A percentile compares a stretch with the other conserved stretches of the same genome.
Conservation (phyloP, 306 rosid species). For the Vigna unguiculata region DNA sequence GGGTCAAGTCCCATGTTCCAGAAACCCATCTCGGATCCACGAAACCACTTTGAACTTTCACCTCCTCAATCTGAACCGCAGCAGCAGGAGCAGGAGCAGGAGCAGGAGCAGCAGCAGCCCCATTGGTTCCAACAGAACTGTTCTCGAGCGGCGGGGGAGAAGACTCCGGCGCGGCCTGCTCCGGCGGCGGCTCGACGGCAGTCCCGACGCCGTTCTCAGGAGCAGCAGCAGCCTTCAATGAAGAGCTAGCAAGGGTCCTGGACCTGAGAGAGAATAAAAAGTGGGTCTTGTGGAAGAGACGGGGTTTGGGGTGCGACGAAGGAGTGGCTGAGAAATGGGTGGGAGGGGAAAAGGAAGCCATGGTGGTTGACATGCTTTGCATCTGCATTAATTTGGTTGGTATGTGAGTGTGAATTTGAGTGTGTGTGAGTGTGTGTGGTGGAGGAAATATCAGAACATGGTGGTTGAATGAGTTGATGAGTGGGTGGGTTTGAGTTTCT, state of each 20-base stretch:
- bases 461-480: not conserved
- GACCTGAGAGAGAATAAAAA: slow-evolving; percentile 50
- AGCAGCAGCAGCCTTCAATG: slow-evolving; percentile 53
- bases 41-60: slow-evolving; percentile 49
- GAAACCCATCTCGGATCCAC: slow-evolving; percentile 76
- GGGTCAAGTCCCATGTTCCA: slow-evolving; percentile 98
- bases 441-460: slow-evolving; percentile 2
- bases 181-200: slow-evolving; percentile 45
- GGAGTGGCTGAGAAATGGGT: slow-evolving; percentile 58
- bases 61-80: slow-evolving; percentile 39
- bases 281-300: slow-evolving; percentile 38
- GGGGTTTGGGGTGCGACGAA: slow-evolving; percentile 51
- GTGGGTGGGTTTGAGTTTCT: not conserved
- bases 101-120: slow-evolving; percentile 53
- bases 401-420: not conserved
- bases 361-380: slow-evolving; percentile 59
- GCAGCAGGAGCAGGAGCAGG: slow-evolving; percentile 49
- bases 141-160: slow-evolving; percentile 32
- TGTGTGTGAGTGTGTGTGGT: slow-evolving; percentile 5
- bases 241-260: slow-evolving; percentile 43
- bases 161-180: slow-evolving; percentile 41
- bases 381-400: not conserved
- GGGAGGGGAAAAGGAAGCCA: slow-evolving; percentile 79
- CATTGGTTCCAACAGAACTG: slow-evolving; percentile 59
- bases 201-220: slow-evolving; percentile 65